Base-by-base conservation (phyloP, 441 rosid genomes). In the Eutrema salsugineum region DNA sequence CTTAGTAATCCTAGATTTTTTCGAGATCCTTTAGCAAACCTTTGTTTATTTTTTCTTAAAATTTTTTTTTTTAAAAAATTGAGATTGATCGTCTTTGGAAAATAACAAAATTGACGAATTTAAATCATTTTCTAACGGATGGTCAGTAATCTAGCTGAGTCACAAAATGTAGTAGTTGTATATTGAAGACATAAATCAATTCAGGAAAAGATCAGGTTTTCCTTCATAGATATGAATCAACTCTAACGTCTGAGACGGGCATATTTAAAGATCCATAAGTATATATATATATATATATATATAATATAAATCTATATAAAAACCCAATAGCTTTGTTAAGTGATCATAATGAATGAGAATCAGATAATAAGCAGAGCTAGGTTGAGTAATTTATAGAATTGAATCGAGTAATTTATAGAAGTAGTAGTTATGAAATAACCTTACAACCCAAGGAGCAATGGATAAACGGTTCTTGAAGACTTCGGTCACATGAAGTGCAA, bases 391-490 rank as follows among this genome's bases (percentile, higher is more conserved):
- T n/a, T n/a, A n/a, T n/a, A n/a, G n/a, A 73, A 66, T 39, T 42
- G 40, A 15, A 61, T 53, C 3, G 2, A 75, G 35, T 11, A 42
- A 17, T 2, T 12, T 11, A 6, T 36, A 63, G 14, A n/a, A 58
- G 57, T 46, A 56, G 30, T 27, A 50, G 35, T 32, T 63, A 53
- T 30, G 63, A 70, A 55, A 40, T 63, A 65, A 94, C 99, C 98
- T 92, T 95, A 85, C 99, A 95, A 6, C 88, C 90, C 4, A 95
- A 78, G 53, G 99, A 95, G 85, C 99, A 95, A 66, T 89, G 94
- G 35, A 86, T 80, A 66, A 75, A 95, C 11, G 99, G 96, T 51
- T 91, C 97, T 64, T 92, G 98, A 62, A 95, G 99, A 81, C 93
- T 88, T 82, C 98, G 81, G 55, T 95, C 98, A 71, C 98, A 95